Evolutionary conservation across 345 rosid species (phyloP).

Genomic region (Mallotus nudiflorus): DNA sequence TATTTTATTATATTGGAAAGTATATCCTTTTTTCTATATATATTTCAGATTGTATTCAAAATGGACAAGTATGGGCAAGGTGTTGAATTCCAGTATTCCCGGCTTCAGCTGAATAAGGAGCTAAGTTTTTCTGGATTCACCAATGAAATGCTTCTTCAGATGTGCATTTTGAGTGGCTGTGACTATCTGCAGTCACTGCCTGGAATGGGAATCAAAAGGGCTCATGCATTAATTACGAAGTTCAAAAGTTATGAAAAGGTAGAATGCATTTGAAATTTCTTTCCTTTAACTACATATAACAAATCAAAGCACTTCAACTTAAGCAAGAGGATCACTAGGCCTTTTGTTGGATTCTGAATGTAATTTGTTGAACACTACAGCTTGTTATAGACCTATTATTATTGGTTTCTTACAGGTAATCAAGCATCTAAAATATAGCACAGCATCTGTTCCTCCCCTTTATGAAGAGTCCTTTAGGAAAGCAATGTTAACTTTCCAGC

Average conservation of each 20-base stretch:
- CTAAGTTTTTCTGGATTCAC: slow-evolving; percentile 70
- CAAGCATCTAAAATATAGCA: slow-evolving; percentile 82
- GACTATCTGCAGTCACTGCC: slow-evolving; percentile 91
- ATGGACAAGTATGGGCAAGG: slow-evolving; percentile 98
- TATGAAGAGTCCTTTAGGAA: slow-evolving; percentile 87
- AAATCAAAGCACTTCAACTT: not conserved
- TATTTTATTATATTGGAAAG: too few relatives aligned
- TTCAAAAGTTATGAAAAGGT: slow-evolving; percentile 87
- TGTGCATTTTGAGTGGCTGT: slow-evolving; percentile 98
- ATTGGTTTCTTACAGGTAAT: slow-evolving; percentile 56
- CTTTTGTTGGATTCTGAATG: slow-evolving; percentile 5
- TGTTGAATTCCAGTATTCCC: slow-evolving; percentile 70
- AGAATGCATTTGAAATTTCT: slow-evolving; percentile 7
- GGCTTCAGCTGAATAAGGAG: slow-evolving; percentile 67
- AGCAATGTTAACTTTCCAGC: slow-evolving; percentile 85
- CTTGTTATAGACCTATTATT: not conserved
- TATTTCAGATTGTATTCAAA: slow-evolving; percentile 72
- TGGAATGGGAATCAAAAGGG: slow-evolving; percentile 94
- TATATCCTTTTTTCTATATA: slow-evolving; percentile 7
- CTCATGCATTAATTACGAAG: slow-evolving; percentile 76
- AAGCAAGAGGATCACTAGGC: not conserved
- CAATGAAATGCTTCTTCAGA: slow-evolving; percentile 85
- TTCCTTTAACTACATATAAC: slow-evolving; percentile 1
- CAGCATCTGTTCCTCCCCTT: slow-evolving; percentile 68
- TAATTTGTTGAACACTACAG: not conserved